Conservation (phyloP, 2,329 filamentous ascomycete species). For the Nakataea oryzae region DNA sequence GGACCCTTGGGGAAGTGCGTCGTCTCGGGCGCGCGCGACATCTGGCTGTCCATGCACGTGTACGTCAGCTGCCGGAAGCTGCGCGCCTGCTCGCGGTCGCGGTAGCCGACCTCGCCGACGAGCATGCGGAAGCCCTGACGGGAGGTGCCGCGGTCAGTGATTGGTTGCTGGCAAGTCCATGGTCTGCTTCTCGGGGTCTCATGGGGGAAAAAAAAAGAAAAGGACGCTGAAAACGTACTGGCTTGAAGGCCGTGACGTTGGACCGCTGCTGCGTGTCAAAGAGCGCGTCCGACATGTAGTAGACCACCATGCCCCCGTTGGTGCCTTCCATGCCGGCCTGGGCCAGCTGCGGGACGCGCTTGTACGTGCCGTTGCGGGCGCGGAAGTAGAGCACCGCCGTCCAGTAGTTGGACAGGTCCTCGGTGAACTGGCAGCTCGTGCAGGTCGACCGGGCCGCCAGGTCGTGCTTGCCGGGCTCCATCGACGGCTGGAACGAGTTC, state of each 20-base stretch:
- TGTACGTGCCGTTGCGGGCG: slow-evolving; percentile 5
- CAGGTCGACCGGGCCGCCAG: background rate
- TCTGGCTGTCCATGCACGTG: slow-evolving; percentile 26
- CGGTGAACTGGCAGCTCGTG: slow-evolving; percentile 3
- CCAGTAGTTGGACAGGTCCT: slow-evolving; percentile 5
- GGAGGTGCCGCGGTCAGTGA: too few relatives aligned
- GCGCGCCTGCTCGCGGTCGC: slow-evolving; percentile 19
- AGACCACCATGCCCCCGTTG: slow-evolving; percentile 28
- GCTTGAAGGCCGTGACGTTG: slow-evolving; percentile 7
- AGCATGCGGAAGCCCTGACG: slow-evolving; percentile 32
- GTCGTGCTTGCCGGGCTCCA: slow-evolving; percentile 1
- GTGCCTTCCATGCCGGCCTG: slow-evolving; percentile 23
- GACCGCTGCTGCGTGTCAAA: slow-evolving; percentile 21
- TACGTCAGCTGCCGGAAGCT: slow-evolving; percentile 28
- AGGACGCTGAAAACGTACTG: background rate
- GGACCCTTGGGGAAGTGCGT: slow-evolving; percentile 24
- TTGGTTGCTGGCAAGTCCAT: too few relatives aligned
- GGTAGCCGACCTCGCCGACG: slow-evolving; percentile 26
- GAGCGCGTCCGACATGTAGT: slow-evolving; percentile 32
- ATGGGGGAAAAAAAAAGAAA: background rate
- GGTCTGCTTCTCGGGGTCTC: too few relatives aligned
- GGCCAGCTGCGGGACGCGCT: slow-evolving; percentile 2
- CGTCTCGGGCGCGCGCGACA: slow-evolving; percentile 24
- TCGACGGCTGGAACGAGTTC: slow-evolving; percentile 2
- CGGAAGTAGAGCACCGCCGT: slow-evolving; percentile 4